Evolutionary conservation across 1,284 basidiomycete species (phyloP).

Genomic region (Malassezia equina): DNA sequence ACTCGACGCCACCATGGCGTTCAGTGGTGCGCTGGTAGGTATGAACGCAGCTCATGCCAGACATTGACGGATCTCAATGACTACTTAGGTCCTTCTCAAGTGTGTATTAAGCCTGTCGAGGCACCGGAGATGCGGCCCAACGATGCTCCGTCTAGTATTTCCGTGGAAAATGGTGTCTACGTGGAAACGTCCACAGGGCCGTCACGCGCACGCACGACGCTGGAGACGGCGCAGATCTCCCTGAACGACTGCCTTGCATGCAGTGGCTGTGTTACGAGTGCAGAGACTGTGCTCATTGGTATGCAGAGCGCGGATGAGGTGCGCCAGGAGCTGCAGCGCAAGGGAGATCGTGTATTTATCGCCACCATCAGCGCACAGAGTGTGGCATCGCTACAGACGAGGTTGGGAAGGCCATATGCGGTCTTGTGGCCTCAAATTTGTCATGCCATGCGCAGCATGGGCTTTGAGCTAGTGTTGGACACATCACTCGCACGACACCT

Average conservation of each 20-base stretch:
- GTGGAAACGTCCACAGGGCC: slow-evolving; percentile 54
- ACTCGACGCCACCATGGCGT: slow-evolving; percentile 57
- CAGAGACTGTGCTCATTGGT: slow-evolving; percentile 93
- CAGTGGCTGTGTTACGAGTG: slow-evolving; percentile 95
- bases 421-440: slow-evolving; percentile 52
- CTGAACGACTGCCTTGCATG: slow-evolving; percentile 89
- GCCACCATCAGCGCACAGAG: slow-evolving; percentile 64
- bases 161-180: slow-evolving; percentile 71
- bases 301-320: slow-evolving; percentile 91
- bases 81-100: slow-evolving; percentile 91
- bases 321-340: slow-evolving; percentile 50
- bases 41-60: not conserved
- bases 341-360: slow-evolving; percentile 20
- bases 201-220: slow-evolving; percentile 28
- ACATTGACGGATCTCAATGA: slow-evolving; percentile 85
- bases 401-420: slow-evolving; percentile 39
- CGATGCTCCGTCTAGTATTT: slow-evolving; percentile 62
- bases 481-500: slow-evolving; percentile 88
- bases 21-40: slow-evolving; percentile 69
- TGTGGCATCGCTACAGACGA: slow-evolving; percentile 62
- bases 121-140: slow-evolving; percentile 15
- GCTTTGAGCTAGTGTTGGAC: slow-evolving; percentile 72
- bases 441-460: slow-evolving; percentile 49
- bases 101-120: slow-evolving; percentile 88
- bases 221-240: slow-evolving; percentile 67